Evolutionary conservation across 1,284 basidiomycete genomes (phyloP).

Genomic region (Heliocybe sulcata): DNA sequence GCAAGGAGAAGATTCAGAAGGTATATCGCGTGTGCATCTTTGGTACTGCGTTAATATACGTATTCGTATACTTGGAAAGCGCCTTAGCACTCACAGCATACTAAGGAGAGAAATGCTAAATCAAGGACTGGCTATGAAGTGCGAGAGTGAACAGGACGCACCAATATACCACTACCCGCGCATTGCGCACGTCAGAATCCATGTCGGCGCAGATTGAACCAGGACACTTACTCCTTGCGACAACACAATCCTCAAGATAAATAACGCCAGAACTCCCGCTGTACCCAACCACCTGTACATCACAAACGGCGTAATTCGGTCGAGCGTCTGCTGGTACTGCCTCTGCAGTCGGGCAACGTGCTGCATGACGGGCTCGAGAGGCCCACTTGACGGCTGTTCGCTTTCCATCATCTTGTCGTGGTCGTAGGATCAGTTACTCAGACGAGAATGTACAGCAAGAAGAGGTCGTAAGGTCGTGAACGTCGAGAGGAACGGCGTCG

Average conservation of each 20-base stretch:
- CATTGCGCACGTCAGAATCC: slow-evolving; percentile 2
- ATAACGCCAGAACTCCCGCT: slow-evolving; percentile 65
- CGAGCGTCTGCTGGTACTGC: slow-evolving; percentile 80
- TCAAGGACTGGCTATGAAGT: not conserved
- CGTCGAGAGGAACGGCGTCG: not conserved
- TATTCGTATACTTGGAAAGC: not conserved
- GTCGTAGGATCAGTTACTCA: not conserved
- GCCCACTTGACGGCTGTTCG: slow-evolving; percentile 18
- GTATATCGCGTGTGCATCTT: slow-evolving; percentile 88
- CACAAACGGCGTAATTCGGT: slow-evolving; percentile 87
- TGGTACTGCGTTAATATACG: not conserved
- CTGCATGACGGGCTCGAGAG: slow-evolving; percentile 43
- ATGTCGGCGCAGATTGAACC: slow-evolving; percentile 2
- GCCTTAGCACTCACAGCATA: slow-evolving; percentile 51
- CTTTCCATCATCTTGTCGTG: not conserved
- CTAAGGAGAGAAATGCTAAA: slow-evolving; percentile 22
- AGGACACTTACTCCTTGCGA: slow-evolving; percentile 76
- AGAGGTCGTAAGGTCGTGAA: not conserved
- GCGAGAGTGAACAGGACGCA: slow-evolving; percentile 23
- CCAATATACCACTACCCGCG: slow-evolving; percentile 83
- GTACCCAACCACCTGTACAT: slow-evolving; percentile 88
- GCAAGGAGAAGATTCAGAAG: slow-evolving; percentile 86
- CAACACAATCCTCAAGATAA: slow-evolving; percentile 83
- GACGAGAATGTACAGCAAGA: not conserved
- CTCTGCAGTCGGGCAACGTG: slow-evolving; percentile 48